phyloP scores from a whole-genome alignment of 208 protist genomes.

The Leishmania braziliensis region DNA sequence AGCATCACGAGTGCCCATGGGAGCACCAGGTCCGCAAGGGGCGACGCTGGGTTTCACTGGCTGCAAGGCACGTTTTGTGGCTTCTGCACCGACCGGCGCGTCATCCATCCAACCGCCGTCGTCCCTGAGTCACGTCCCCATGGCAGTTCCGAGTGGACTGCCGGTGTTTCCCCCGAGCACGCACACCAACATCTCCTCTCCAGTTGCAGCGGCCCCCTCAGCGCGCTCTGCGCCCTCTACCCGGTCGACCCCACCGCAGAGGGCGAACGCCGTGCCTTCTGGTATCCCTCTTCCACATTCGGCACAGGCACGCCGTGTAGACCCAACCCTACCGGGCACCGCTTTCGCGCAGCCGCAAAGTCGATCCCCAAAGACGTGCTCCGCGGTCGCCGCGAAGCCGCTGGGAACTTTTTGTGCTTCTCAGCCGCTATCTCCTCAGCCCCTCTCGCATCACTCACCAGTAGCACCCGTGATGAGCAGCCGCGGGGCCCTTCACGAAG shows the following conservation, averaged over 20 bases:
- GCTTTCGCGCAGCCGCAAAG: not conserved
- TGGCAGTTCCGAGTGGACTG: not conserved
- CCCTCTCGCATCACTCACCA: not conserved
- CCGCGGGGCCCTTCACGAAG: not conserved
- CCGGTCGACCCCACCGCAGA: not conserved
- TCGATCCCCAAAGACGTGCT: not conserved
- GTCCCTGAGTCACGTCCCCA: not conserved
- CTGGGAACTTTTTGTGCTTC: not conserved
- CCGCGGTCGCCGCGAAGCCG: not conserved
- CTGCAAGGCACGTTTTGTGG: not conserved
- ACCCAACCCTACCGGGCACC: conserved; percentile 1
- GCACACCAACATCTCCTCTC: not conserved
- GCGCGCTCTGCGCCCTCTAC: not conserved
- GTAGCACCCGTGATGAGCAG: not conserved
- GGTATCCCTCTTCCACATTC: conserved; percentile 1
- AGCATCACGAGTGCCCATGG: not conserved
- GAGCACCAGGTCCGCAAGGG: not conserved
- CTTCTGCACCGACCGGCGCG: not conserved
- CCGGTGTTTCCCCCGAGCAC: not conserved
- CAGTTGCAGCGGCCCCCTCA: not conserved
- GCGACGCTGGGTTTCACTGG: not conserved
- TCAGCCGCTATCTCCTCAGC: not conserved
- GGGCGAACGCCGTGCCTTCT: not conserved
- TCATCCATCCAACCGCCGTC: not conserved
- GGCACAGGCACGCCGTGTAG: not conserved